Percentiles rank a stretch among this genome's conserved stretches.
These are phyloP conservation scores for Cutaneotrichosporon mucoides DNA, from an alignment of 1,284 basidiomycete genomes.

Conservation along the genomic window DNA sequence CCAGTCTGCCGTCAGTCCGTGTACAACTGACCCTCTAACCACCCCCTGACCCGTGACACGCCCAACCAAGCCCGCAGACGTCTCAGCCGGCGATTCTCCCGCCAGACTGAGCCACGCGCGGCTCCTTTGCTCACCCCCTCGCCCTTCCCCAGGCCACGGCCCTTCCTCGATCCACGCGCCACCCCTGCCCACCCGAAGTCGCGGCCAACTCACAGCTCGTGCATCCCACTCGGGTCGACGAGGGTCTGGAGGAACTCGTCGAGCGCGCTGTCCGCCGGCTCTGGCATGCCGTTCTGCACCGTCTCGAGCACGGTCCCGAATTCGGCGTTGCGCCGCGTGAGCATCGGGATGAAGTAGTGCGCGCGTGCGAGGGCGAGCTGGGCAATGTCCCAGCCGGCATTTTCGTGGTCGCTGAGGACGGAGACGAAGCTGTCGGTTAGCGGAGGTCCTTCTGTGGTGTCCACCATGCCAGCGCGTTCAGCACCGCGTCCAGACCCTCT, in stretches of 20 bases:
- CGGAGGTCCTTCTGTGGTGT: too few relatives aligned
- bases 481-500: too few relatives aligned
- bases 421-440: neutral
- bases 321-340: neutral
- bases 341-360: slow-evolving; percentile 3
- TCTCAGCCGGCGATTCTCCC: too few relatives aligned
- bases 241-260: neutral
- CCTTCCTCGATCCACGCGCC: too few relatives aligned
- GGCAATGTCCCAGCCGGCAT: slow-evolving; percentile 1
- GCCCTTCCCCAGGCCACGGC: too few relatives aligned
- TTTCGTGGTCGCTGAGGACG: slow-evolving; percentile 1
- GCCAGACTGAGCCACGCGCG: too few relatives aligned
- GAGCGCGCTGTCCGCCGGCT: neutral
- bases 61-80: too few relatives aligned
- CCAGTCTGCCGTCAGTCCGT: neutral
- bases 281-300: neutral
- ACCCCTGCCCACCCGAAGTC: too few relatives aligned
- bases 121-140: too few relatives aligned
- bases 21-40: neutral
- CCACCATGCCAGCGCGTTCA: too few relatives aligned
- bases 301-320: slow-evolving; percentile 1
- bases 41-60: too few relatives aligned
- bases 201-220: slow-evolving; percentile 1
- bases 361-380: slow-evolving; percentile 3
- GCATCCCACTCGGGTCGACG: slow-evolving; percentile 2